Conservation (phyloP, 1,139 yeast species). For the Kurtzmaniella quercitrusa region DNA sequence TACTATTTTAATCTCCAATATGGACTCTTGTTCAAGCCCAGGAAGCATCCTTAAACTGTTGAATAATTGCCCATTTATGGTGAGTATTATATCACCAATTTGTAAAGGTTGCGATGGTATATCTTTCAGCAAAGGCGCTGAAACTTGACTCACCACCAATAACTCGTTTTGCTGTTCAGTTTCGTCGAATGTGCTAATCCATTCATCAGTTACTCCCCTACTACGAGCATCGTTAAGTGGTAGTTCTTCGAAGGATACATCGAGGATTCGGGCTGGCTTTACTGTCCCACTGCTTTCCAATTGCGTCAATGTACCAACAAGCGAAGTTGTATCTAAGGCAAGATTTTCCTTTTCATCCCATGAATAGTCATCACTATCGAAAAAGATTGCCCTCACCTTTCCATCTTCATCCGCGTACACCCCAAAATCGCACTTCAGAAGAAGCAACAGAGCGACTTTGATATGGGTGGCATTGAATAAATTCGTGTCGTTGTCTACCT, state of each 20-base stretch:
- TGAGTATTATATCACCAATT: conserved; percentile 68
- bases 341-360: conserved; percentile 31
- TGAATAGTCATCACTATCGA: conserved; percentile 71
- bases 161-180: conserved; percentile 62
- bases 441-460: not conserved
- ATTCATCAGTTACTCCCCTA: conserved; percentile 78
- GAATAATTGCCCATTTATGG: conserved; percentile 62
- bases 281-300: not conserved
- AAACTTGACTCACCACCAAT: conserved; percentile 65
- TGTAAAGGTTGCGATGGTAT: conserved; percentile 27
- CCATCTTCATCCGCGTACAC: not conserved
- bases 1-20: conserved; percentile 56
- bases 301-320: not conserved
- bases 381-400: conserved; percentile 20
- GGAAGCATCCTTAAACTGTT: conserved; percentile 64
- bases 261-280: conserved; percentile 46
- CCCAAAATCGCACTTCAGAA: not conserved
- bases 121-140: conserved; percentile 36
- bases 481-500: not conserved
- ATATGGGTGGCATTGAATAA: not conserved
- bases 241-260: conserved; percentile 70
- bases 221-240: conserved; percentile 75
- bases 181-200: conserved; percentile 69
- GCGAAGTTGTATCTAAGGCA: not conserved
- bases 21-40: conserved; percentile 39